Conservation (phyloP, 345 rosid species). For the Zanthoxylum bungeanum region DNA sequence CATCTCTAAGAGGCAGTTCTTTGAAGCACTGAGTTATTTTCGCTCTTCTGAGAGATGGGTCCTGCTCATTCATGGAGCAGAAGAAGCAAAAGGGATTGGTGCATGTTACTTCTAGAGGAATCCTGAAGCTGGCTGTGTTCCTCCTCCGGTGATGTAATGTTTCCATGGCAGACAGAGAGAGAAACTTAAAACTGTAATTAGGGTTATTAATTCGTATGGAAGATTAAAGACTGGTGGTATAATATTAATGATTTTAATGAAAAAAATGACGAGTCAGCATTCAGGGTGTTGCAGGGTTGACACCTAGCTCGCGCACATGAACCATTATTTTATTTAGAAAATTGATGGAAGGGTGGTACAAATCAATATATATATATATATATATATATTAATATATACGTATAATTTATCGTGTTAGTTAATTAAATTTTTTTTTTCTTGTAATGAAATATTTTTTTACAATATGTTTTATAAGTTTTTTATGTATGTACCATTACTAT, state of each 20-base stretch:
- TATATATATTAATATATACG: no score
- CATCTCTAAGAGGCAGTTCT: slow-evolving; percentile 55
- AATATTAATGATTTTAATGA: neutral
- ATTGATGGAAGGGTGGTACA: no score
- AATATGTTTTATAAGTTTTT: no score
- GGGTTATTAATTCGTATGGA: neutral
- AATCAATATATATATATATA: no score
- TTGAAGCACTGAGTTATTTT: slow-evolving; percentile 50
- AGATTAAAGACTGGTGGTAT: slow-evolving; percentile 8
- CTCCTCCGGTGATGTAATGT: slow-evolving; percentile 4
- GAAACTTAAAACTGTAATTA: neutral
- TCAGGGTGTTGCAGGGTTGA: slow-evolving; percentile 1
- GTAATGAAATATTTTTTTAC: no score
- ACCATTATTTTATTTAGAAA: no score
- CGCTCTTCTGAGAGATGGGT: slow-evolving; percentile 46
- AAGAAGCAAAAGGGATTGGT: slow-evolving; percentile 55
- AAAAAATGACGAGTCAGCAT: neutral
- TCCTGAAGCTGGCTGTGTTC: slow-evolving; percentile 10
- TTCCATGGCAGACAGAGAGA: slow-evolving; percentile 12
- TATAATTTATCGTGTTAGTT: no score
- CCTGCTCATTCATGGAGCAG: slow-evolving; percentile 62
- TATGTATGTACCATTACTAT: no score
- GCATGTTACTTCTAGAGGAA: slow-evolving; percentile 37
- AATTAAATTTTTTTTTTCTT: no score
- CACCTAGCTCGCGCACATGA: neutral